Percentiles rank a stretch among this genome's conserved stretches.
Evolutionary conservation across 2,329 filamentous ascomycete genomes (phyloP).

Genomic region (Myriosclerotinia curreyana): DNA sequence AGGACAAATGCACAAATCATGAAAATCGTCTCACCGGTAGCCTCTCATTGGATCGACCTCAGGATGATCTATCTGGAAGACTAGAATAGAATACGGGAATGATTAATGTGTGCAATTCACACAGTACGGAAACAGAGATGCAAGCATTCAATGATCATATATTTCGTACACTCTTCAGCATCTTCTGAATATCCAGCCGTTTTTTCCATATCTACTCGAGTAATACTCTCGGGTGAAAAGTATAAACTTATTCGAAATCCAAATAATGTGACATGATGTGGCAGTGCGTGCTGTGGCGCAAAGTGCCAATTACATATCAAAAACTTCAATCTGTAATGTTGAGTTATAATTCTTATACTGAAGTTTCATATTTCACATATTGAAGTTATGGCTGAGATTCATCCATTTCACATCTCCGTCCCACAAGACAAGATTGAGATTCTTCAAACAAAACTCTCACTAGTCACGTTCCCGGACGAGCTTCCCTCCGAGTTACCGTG

Average conservation of each 20-base stretch:
- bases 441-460: conserved; percentile 2
- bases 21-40: background rate
- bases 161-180: too few species aligned
- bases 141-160: too few species aligned
- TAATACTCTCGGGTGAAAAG: too few species aligned
- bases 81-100: background rate
- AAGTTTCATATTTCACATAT: background rate
- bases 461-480: background rate
- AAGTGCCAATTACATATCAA: background rate
- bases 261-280: too few species aligned
- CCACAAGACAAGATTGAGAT: background rate
- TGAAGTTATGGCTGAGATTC: background rate
- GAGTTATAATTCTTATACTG: background rate
- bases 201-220: too few species aligned
- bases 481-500: background rate
- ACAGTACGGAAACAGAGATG: too few species aligned
- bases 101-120: too few species aligned
- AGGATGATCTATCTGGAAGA: background rate
- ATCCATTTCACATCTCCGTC: conserved; percentile 2
- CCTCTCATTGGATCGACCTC: background rate
- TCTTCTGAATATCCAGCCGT: too few species aligned
- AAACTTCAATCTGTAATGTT: background rate
- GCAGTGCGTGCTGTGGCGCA: background rate
- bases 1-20: background rate
- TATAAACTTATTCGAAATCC: too few species aligned